Conservation (phyloP, 2,329 filamentous ascomycete species). For the Mycosphaerelloides madeirae region DNA sequence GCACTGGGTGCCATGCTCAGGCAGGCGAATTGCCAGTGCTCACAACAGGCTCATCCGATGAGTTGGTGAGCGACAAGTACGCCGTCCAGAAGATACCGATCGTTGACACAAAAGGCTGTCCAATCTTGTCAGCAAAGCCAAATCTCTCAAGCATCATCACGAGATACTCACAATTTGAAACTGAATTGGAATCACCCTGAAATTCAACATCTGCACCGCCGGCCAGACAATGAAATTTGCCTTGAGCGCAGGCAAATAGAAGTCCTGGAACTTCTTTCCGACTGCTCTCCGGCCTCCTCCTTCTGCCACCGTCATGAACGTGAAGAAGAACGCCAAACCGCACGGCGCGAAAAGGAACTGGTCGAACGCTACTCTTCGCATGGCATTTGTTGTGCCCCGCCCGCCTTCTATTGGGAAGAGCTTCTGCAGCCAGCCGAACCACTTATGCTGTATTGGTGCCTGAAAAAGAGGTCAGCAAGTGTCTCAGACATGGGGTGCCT, state of each 20-base stretch:
- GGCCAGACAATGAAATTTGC: conserved; percentile 96
- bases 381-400: conserved; percentile 60
- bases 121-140: conserved; percentile 6
- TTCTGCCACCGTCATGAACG: conserved; percentile 92
- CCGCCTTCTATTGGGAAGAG: conserved; percentile 69
- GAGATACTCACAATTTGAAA: conserved; percentile 79
- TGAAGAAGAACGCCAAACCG: conserved; percentile 84
- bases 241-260: conserved; percentile 90
- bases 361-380: conserved; percentile 89
- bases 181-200: conserved; percentile 88
- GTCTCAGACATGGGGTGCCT: too few species aligned
- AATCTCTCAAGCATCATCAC: not conserved
- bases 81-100: conserved; percentile 97
- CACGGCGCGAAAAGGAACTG: conserved; percentile 90
- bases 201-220: conserved; percentile 93
- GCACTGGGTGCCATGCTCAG: not conserved
- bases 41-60: conserved; percentile 61
- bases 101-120: conserved; percentile 91
- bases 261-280: conserved; percentile 79
- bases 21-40: conserved; percentile 12
- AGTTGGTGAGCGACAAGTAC: conserved; percentile 88
- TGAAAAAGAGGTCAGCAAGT: too few species aligned
- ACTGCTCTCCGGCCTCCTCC: conserved; percentile 80
- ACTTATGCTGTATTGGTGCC: conserved; percentile 90
- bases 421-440: conserved; percentile 81